Base-by-base conservation (phyloP, 306 rosid genomes). In the Carpinus viminea region DNA sequence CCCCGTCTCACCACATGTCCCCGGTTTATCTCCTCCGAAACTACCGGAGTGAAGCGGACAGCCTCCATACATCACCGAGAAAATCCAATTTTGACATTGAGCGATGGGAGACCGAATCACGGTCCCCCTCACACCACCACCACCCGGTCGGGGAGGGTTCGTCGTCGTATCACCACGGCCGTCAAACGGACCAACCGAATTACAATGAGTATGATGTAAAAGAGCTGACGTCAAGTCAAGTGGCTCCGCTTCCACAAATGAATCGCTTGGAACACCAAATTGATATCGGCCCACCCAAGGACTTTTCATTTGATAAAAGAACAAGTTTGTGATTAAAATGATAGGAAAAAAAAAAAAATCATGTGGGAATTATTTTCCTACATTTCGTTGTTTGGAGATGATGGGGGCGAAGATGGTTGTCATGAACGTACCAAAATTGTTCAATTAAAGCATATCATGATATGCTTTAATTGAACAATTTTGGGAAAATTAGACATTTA, bases 221-320 rank as follows among this genome's bases (percentile, higher is more conserved):
- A 13, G 86, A 82, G 41, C 16, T 72, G 34, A 62, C 11, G 8
- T 18, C 65, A n/a, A 55, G 38, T 54, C 65, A 18, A 2, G 34
- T 3, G 31, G 34, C 75, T 17, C 51, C 70, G 7, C 8, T 56
- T 15, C 68, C 74, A 1, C 34, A 12, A 7, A 72, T 36, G 10
- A 15, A 31, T 50, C 76, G 3, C 0, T 45, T 38, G 47, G 85
- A 85, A 52, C 78, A 81, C 4, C 75, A 76, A 41, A 74, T 83
- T 50, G 59, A 76, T 60, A 61, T 83, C 4, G 88, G 79, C 13
- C 80, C 70, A 72, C 64, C 28, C 4, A 81, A 86, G 1, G 97
- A 92, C 3, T 90, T 90, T 61, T 92, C 95, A 0, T 92, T 90
- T 77, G 90, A 88, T 61, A 88, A 78, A 46, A 78, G 87, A 60